Conservation (phyloP, 202 grass and related monocot genomes). For the Panicum virgatum region DNA sequence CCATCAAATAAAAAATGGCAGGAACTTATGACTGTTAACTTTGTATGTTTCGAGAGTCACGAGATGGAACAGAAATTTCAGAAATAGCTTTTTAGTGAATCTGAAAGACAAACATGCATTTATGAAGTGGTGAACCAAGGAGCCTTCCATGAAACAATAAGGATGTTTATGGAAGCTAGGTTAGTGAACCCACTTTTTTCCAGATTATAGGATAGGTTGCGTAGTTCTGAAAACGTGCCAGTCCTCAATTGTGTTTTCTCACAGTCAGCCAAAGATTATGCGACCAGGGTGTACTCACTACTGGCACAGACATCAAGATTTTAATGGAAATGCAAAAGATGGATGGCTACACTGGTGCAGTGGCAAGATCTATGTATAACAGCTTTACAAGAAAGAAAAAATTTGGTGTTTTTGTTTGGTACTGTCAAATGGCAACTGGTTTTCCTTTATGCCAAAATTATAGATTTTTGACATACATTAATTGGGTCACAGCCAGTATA, state of each 20-base stretch:
- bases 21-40: neutral
- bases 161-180: neutral
- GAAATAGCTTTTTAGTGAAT: slow-evolving; percentile 2
- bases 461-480: neutral
- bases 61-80: neutral
- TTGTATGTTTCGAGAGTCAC: neutral
- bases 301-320: neutral
- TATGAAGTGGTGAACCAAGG: neutral
- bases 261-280: neutral
- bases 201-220: neutral
- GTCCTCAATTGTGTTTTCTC: neutral
- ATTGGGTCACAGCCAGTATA: neutral
- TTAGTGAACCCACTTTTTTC: neutral
- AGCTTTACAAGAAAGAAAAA: neutral
- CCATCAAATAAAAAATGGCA: slow-evolving; percentile 1
- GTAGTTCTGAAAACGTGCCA: neutral
- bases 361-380: neutral
- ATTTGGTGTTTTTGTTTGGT: neutral
- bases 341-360: neutral
- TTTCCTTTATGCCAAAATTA: neutral
- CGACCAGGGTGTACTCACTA: neutral
- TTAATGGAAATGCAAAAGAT: neutral
- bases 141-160: neutral
- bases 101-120: neutral
- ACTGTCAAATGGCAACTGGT: neutral